These are phyloP conservation scores for Tulasnella sp. DNA, from an alignment of 768 basidiomycete species.

Conservation along the genomic window DNA sequence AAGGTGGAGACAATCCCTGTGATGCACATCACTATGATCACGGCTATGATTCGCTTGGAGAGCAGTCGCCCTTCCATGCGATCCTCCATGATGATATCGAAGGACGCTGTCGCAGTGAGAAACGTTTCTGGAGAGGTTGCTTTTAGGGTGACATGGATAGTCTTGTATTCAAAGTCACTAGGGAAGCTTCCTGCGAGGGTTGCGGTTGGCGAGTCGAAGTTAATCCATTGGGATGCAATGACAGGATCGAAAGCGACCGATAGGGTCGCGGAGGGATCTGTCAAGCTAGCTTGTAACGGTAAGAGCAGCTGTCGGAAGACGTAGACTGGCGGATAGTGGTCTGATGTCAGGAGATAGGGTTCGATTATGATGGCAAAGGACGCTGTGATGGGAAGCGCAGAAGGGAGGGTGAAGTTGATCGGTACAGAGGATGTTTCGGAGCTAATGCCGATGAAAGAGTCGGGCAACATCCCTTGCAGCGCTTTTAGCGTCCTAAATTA, in stretches of 20 bases:
- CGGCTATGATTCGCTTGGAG: not conserved
- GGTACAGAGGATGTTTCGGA: not conserved
- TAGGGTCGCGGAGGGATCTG: not conserved
- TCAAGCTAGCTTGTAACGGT: not conserved
- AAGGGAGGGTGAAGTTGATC: constrained; percentile 2
- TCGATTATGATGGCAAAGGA: not conserved
- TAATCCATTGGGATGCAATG: constrained; percentile 2
- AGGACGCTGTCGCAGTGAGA: not conserved
- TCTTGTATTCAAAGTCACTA: not conserved
- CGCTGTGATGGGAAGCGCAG: not conserved
- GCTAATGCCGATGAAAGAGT: not conserved
- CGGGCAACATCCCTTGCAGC: not conserved
- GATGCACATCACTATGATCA: not conserved
- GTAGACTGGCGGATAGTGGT: not conserved
- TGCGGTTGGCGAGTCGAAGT: not conserved
- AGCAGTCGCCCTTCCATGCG: not conserved
- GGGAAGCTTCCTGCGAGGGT: constrained; percentile 2
- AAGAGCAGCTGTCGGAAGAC: not conserved
- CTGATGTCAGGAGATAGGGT: constrained; percentile 8
- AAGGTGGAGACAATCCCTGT: not conserved
- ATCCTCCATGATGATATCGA: not conserved
- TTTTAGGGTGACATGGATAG: not conserved
- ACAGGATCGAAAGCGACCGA: not conserved
- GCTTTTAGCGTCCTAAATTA: not conserved
- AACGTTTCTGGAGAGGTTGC: not conserved